Evolutionary conservation across 2,329 filamentous ascomycete species (phyloP), one percentile per base, ranked within the genome.

Genomic region (Xylaria sp.): DNA sequence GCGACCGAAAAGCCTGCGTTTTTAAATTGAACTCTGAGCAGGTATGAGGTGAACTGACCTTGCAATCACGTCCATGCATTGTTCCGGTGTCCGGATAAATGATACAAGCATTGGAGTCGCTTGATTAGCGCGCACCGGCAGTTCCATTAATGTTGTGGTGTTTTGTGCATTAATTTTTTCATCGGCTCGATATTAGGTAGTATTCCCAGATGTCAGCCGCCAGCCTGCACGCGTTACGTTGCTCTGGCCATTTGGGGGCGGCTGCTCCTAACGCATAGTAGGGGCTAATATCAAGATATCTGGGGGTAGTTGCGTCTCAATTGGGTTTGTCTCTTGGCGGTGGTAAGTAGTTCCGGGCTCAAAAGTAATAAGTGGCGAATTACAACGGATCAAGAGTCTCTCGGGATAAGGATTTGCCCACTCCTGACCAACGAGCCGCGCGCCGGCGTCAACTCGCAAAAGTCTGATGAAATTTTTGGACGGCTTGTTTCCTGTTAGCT

Each of bases 21-120:
- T 55, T 55, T 18, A 55, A 43, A 34, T 43, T 32, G 30, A 23
- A 18, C 12, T 34, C 13, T 34, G 10, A 28, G 48, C 13, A 20
- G 10, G 39, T 20, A 66, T 63, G 60, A 67, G 60, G 60, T 60
- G 60, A 60, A 25, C n/a, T 25, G 23, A 39, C 55, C 55, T 52
- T 66, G 63, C 1, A 52, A 61, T 50, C 58, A 61, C 63, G 59
- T 61, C 50, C 39, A 39, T 23, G 60, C 60, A n/a, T 55, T 15
- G n/a, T 36, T 59, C n/a, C 53, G 50, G 18, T 32, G 28, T 39
- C 60, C 60, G 60, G 65, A 32, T 64, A 64, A 67, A 67, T 56
- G 28, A 46, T 25, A 12, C 20, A 18, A 57, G 13, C n/a, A 32
- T 63, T 59, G 55, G 65, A 56, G 55, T 48, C 18, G 32, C 8